A percentile compares a stretch with the other conserved stretches of the same genome.
These are phyloP conservation scores for Decorospora gaudefroyi DNA, from an alignment of 2,329 filamentous ascomycete species.

Conservation along the genomic window DNA sequence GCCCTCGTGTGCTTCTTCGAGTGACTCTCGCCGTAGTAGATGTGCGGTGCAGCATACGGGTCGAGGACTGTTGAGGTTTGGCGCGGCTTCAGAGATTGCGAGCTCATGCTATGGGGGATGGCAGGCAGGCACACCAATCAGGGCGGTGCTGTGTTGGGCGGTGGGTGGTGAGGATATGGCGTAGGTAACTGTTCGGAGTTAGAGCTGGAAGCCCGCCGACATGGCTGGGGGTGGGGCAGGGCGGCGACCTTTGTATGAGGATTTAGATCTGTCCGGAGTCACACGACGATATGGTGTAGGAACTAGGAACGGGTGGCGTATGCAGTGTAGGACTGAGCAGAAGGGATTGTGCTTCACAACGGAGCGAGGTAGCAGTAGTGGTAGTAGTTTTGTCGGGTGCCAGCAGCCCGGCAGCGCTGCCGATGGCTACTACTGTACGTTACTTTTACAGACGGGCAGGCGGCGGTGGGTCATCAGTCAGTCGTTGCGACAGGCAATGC, in stretches of 20 bases:
- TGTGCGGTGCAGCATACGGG: conserved; percentile 61
- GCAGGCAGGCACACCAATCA: conserved; percentile 19
- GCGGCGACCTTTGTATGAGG: conserved; percentile 22
- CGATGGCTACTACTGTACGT: too few species aligned
- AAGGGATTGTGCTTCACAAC: conserved; percentile 5
- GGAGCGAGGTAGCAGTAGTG: not conserved
- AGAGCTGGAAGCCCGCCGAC: conserved; percentile 8
- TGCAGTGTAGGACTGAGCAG: conserved; percentile 5
- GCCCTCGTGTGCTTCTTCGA: conserved; percentile 53
- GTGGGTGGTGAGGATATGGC: conserved; percentile 27
- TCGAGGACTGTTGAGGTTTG: conserved; percentile 54
- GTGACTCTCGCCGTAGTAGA: conserved; percentile 63
- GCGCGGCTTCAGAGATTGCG: conserved; percentile 46
- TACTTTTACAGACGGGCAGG: conserved; percentile 13
- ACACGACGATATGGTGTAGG: conserved; percentile 19
- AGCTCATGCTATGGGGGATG: conserved; percentile 48
- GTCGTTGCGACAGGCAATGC: conserved; percentile 10
- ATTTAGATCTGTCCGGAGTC: conserved; percentile 15
- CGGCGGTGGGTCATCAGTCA: conserved; percentile 14
- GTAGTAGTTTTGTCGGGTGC: conserved; percentile 12
- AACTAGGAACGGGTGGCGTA: conserved; percentile 14
- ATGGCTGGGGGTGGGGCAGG: conserved; percentile 15
- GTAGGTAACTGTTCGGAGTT: conserved; percentile 19
- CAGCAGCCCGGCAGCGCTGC: conserved; percentile 13
- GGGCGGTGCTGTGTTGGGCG: conserved; percentile 11